A percentile compares a stretch with the other conserved stretches of the same genome.
phyloP scores from a whole-genome alignment of 2,329 filamentous ascomycete species.

The Verticillium nonalfalfae region DNA sequence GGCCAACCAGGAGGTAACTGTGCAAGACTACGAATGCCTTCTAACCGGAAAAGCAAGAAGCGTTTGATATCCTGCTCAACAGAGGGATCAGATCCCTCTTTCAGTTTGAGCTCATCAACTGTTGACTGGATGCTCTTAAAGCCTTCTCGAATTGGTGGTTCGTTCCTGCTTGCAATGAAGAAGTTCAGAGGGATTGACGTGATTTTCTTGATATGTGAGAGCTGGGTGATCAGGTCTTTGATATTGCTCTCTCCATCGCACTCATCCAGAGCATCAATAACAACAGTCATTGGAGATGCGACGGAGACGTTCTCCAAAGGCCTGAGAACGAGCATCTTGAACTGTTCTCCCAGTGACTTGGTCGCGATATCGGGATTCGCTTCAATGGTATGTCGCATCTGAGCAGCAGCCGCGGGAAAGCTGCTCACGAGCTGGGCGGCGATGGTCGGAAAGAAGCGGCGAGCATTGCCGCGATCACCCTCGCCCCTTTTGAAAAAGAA shows the following conservation, averaged over 20 bases:
- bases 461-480: slow-evolving; percentile 25
- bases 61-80: not conserved
- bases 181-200: slow-evolving; percentile 15
- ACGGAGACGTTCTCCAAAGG: slow-evolving; percentile 22
- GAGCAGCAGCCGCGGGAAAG: slow-evolving; percentile 16
- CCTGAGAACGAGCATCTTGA: slow-evolving; percentile 28
- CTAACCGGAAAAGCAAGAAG: not conserved
- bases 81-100: not conserved
- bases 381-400: slow-evolving; percentile 22
- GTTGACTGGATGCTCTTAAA: not conserved
- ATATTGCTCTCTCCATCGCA: not conserved
- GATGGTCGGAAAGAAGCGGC: slow-evolving; percentile 32
- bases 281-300: not conserved
- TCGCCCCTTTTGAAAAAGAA: slow-evolving; percentile 40
- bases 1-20: not conserved
- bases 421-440: slow-evolving; percentile 20
- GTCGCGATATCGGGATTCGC: slow-evolving; percentile 18
- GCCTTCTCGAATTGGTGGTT: not conserved
- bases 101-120: slow-evolving; percentile 6
- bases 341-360: slow-evolving; percentile 27
- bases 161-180: slow-evolving; percentile 26
- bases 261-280: not conserved
- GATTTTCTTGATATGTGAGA: slow-evolving; percentile 12
- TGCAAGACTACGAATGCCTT: not conserved
- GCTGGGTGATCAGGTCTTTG: slow-evolving; percentile 18